phyloP scores from a whole-genome alignment of 1,284 basidiomycete species.

The Puccinia hordei region DNA sequence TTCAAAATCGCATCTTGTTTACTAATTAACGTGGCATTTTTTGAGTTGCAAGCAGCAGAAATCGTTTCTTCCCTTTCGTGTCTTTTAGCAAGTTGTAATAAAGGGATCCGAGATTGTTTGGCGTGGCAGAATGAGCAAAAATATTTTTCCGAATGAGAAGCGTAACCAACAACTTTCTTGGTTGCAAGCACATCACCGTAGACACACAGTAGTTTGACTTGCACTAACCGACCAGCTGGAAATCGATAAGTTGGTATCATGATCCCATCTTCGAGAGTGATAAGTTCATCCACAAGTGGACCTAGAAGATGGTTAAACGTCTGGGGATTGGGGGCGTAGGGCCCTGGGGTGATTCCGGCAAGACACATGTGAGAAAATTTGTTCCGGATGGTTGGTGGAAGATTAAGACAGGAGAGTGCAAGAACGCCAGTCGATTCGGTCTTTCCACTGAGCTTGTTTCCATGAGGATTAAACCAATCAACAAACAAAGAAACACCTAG shows the following conservation, averaged over 20 bases:
- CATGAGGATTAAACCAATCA: conserved; percentile 44
- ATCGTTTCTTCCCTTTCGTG: too few relatives aligned
- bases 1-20: conserved; percentile 17
- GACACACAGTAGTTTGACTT: conserved; percentile 13
- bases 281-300: conserved; percentile 28
- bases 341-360: too few relatives aligned
- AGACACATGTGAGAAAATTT: conserved; percentile 21
- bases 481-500: conserved; percentile 18
- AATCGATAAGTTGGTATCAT: conserved; percentile 8
- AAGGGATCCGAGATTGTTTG: background rate
- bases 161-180: conserved; percentile 26
- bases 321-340: conserved; percentile 11
- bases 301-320: conserved; percentile 28
- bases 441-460: conserved; percentile 41
- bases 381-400: conserved; percentile 19
- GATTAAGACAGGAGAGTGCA: conserved; percentile 36
- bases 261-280: conserved; percentile 16
- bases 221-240: conserved; percentile 24
- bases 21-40: background rate
- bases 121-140: conserved; percentile 34
- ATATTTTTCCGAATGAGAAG: conserved; percentile 19
- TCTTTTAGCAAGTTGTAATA: background rate
- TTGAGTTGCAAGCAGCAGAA: background rate
- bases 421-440: conserved; percentile 14
- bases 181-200: conserved; percentile 24